These are phyloP conservation scores for Ustilago curta DNA, from an alignment of 1,284 basidiomycete genomes.

Conservation along the genomic window DNA sequence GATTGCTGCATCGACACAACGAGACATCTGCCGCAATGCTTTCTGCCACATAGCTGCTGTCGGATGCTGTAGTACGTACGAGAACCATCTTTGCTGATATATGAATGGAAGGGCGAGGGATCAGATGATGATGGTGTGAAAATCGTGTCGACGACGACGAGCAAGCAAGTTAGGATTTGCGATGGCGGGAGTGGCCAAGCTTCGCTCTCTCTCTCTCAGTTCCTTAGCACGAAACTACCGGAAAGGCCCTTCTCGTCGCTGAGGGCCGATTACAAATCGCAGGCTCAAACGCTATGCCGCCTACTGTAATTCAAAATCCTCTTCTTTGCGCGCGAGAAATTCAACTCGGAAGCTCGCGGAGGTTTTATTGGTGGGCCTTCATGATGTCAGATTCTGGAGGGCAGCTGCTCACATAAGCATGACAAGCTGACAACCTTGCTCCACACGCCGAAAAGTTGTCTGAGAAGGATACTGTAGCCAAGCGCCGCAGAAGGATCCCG, in stretches of 20 bases:
- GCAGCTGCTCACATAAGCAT: slow-evolving; percentile 13
- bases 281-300: background rate
- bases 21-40: background rate
- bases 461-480: no score
- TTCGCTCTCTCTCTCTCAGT: background rate
- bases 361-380: background rate
- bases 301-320: slow-evolving; percentile 1
- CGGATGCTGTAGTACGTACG: slow-evolving; percentile 23
- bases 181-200: slow-evolving; percentile 27
- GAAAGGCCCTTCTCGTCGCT: background rate
- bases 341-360: slow-evolving; percentile 21
- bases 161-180: slow-evolving; percentile 5
- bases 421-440: slow-evolving; percentile 5
- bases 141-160: slow-evolving; percentile 18
- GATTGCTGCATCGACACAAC: no score
- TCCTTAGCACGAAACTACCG: slow-evolving; percentile 27
- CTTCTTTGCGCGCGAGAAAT: slow-evolving; percentile 24
- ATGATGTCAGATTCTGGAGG: background rate
- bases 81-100: slow-evolving; percentile 38
- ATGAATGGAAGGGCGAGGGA: background rate
- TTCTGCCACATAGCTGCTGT: background rate
- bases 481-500: background rate
- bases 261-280: slow-evolving; percentile 38
- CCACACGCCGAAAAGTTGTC: slow-evolving; percentile 15
- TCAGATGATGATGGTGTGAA: slow-evolving; percentile 29